A percentile compares a stretch with the other conserved stretches of the same genome.
Evolutionary conservation across 139 green algal genomes (phyloP).

Genomic region (Micromonas commoda): DNA sequence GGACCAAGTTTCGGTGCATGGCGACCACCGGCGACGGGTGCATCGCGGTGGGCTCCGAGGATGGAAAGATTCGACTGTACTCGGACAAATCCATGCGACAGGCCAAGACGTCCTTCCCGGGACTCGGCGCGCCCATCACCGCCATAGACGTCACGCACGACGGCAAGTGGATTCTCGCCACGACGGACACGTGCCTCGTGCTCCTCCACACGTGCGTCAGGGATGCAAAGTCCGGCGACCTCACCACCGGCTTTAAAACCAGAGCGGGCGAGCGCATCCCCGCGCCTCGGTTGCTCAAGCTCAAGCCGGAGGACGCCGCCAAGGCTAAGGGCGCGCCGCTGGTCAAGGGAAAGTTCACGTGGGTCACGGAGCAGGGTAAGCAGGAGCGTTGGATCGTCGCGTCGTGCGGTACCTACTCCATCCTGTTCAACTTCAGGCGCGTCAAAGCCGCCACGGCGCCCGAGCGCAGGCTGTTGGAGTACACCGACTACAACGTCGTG

Average conservation of each 20-base stretch:
- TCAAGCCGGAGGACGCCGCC: constrained; percentile 67
- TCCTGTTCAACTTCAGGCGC: constrained; percentile 34
- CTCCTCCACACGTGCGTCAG: constrained; percentile 78
- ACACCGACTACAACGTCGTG: constrained; percentile 65
- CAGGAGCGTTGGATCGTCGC: constrained; percentile 64
- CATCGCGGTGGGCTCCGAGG: constrained; percentile 74
- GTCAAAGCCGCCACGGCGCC: constrained; percentile 41
- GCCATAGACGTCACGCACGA: constrained; percentile 85
- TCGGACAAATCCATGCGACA: constrained; percentile 60
- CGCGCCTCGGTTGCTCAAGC: constrained; percentile 74
- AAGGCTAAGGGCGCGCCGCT: constrained; percentile 34
- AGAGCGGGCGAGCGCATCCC: constrained; percentile 29
- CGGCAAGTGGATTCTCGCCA: constrained; percentile 71
- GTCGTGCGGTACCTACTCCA: neutral
- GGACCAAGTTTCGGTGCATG: constrained; percentile 64
- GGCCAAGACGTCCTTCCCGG: constrained; percentile 80
- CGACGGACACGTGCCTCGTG: constrained; percentile 87
- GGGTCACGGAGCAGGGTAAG: constrained; percentile 70
- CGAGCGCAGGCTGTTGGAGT: constrained; percentile 64
- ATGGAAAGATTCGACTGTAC: constrained; percentile 86
- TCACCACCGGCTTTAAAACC: constrained; percentile 64
- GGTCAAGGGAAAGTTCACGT: constrained; percentile 67
- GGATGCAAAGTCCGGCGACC: constrained; percentile 55
- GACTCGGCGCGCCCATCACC: constrained; percentile 81
- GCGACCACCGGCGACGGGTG: constrained; percentile 59